Evolutionary conservation across 1,284 basidiomycete species (phyloP).

Genomic region (Malassezia slooffiae): DNA sequence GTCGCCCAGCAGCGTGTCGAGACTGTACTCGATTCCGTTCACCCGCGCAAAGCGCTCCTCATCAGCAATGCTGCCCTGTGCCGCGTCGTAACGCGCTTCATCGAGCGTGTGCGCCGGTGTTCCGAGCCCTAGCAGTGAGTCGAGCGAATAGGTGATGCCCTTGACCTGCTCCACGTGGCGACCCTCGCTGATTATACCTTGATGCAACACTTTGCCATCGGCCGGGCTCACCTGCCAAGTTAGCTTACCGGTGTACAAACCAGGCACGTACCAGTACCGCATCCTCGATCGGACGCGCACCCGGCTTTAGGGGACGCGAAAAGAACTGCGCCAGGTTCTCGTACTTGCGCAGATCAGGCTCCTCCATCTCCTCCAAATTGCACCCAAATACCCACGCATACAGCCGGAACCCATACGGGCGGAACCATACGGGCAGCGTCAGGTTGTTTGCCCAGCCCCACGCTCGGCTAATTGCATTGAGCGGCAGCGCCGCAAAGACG

Average conservation of each 20-base stretch:
- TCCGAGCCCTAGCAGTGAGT: constrained; percentile 59
- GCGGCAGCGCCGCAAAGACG: constrained; percentile 84
- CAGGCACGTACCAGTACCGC: constrained; percentile 67
- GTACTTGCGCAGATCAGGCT: constrained; percentile 65
- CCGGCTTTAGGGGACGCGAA: constrained; percentile 74
- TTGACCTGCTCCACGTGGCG: constrained; percentile 88
- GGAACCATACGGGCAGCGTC: constrained; percentile 77
- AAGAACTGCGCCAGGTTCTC: constrained; percentile 84
- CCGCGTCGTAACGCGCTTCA: constrained; percentile 6
- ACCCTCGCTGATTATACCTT: constrained; percentile 74
- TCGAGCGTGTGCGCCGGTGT: constrained; percentile 7
- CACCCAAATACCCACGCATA: constrained; percentile 84
- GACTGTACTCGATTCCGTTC: constrained; percentile 89
- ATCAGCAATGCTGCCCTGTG: constrained; percentile 53
- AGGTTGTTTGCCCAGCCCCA: constrained; percentile 89
- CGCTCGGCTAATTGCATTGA: constrained; percentile 81
- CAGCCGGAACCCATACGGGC: constrained; percentile 72
- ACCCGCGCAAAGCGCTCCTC: constrained; percentile 87
- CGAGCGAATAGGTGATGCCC: constrained; percentile 85
- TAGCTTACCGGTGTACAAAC: too few relatives aligned
- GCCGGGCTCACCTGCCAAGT: constrained; percentile 68
- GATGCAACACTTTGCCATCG: constrained; percentile 83
- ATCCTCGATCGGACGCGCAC: constrained; percentile 66
- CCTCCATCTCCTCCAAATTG: constrained; percentile 82
- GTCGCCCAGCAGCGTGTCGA: constrained; percentile 58